Base-by-base conservation (phyloP, 148 eudicot species). In the Fagopyrum tataricum region DNA sequence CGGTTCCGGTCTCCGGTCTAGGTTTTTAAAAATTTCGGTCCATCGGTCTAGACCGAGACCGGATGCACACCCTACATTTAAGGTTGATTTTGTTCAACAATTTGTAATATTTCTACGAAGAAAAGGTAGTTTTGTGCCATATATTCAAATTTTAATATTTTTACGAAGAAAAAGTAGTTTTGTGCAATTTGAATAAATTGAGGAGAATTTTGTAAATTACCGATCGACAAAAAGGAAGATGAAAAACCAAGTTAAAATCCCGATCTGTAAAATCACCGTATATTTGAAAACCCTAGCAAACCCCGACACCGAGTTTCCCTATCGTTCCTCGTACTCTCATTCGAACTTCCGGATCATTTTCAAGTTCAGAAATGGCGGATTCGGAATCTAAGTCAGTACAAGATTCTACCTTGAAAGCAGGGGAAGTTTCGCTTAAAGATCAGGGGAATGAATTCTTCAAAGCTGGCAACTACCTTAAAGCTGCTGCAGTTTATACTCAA, bases 401-500 rank as follows among this genome's bases (percentile, higher is more conserved):
- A 11, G 17, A 43, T 5, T 39, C 48, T 7, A 24, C 17, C 1
- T 18, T 4, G 31, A 56, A 47, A 61, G 73, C 51, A 18, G 79
- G 42, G 17, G 84, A 74, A 74, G 49, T 44, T 5, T 82, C 90
- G 4, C 78, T 94, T 40, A 94, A 94, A 80, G 97, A 91, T 74
- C 82, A 94, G 67, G 98, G 98, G 52, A 94, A 94, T 76, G 85
- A 81, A 8, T 88, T 85, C 70, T 94, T 94, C 85, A 94, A 94
- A 88, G 84, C 90, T 62, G 96, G 97, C 26, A 94, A 89, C 71
- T 91, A 83, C 56, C 90, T 94, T n/a, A 94, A 94, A 87, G 98
- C 98, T 15, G 98, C 97, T 78, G 98, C 97, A 64, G 72, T 94
- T n/a, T 94, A 91, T 72, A 91, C 98, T 78, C 97, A 94, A 79